Evolutionary conservation across 495 filamentous ascomycete genomes (phyloP).

Genomic region (Staphylotrichum tortipilum): DNA sequence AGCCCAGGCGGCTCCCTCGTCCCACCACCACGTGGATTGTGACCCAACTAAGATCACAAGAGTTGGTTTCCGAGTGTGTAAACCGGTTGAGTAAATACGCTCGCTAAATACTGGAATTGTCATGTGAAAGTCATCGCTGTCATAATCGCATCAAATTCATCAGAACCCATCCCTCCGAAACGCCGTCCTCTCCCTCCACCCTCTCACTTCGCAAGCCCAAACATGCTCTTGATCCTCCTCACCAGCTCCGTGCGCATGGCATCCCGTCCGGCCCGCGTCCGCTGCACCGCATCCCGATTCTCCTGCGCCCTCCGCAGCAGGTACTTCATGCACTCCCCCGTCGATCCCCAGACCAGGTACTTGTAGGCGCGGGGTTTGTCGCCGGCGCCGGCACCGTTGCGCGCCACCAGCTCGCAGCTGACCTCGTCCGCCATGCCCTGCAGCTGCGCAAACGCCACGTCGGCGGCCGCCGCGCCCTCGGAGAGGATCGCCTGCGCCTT

Average conservation of each 20-base stretch:
- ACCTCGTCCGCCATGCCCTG: constrained; percentile 98
- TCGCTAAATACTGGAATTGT: neutral
- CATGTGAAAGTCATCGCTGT: neutral
- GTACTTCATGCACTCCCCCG: constrained; percentile 90
- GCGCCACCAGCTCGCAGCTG: constrained; percentile 65
- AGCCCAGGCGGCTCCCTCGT: too few relatives aligned
- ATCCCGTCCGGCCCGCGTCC: constrained; percentile 64
- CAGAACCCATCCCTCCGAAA: too few relatives aligned
- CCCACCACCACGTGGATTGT: too few relatives aligned
- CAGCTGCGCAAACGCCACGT: constrained; percentile 79
- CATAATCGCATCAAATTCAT: neutral
- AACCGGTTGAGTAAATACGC: too few relatives aligned
- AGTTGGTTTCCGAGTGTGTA: too few relatives aligned
- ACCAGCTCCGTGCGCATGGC: constrained; percentile 67
- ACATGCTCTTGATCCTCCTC: constrained; percentile 45
- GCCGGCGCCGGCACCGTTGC: constrained; percentile 16
- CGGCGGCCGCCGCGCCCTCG: constrained; percentile 32
- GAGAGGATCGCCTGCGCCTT: constrained; percentile 50
- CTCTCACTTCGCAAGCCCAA: constrained; percentile 26
- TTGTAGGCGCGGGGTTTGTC: constrained; percentile 59
- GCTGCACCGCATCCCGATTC: constrained; percentile 78
- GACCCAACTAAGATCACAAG: too few relatives aligned
- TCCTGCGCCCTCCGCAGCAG: constrained; percentile 76
- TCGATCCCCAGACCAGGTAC: constrained; percentile 85
- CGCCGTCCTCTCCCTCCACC: neutral